Evolutionary conservation across 2,329 filamentous ascomycete species (phyloP), one percentile per base, ranked within the genome.

Genomic region (Hymenoscyphus fraxineus): DNA sequence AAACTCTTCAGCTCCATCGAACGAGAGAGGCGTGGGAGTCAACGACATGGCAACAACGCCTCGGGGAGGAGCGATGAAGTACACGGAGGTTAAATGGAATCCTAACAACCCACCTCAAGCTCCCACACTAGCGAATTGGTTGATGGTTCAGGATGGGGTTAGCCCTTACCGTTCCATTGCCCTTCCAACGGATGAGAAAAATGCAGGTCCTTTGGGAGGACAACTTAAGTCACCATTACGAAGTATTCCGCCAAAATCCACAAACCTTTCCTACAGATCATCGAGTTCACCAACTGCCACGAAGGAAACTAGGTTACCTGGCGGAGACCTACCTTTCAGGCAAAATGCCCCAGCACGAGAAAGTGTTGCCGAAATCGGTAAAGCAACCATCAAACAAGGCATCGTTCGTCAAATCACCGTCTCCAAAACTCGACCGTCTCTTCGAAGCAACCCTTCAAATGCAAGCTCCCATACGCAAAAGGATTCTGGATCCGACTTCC

Each of bases 31-130:
- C 6, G 19, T 31, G 19, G 31, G 27, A 27, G 15, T 31, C n/a
- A 66, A 61, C 27, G 60, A 41, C 2, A 66, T 62, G 22, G 38
- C 60, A 32, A 51, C 40, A 40, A 64, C 62, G 44, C 35, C 56
- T 6, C 32, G 51, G 60, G 59, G 62, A 19, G 58, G 64, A n/a
- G 13, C 39, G 6, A 40, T 13, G 27, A 60, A 51, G 6, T 54
- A 61, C n/a, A 40, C 72, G 4, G 71, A 70, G 64, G 62, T 72
- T 22, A 40, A 62, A 55, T 73, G 70, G 71, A 71, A 73, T 64
- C 70, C 71, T 12, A 62, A 51, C 10, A 68, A 70, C 31, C 73
- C 70, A 7, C 67, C 71, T 6, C 66, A 68, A 65, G 66, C 67
- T 6, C 72, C 72, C 35, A 66, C 64, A 3, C 54, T 75, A 16